Evolutionary conservation across 306 rosid genomes (phyloP).

Genomic region (Dalbergia cultrata): DNA sequence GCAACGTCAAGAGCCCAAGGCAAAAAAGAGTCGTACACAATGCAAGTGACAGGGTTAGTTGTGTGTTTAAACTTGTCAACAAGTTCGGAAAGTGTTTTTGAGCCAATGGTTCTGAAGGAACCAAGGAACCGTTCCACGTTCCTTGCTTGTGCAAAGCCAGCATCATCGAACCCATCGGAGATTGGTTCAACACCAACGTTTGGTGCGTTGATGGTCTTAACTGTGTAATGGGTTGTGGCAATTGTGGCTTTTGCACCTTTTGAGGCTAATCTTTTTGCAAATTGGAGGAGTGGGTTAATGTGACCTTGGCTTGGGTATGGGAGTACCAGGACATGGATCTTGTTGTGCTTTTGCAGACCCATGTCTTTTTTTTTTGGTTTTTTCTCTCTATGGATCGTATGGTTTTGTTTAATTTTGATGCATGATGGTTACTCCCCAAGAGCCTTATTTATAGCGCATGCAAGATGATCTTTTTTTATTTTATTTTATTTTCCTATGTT

Average conservation of each 20-base stretch:
- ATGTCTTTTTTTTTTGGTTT: background rate
- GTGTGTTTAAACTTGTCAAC: constrained; percentile 31
- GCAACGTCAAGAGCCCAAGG: constrained; percentile 72
- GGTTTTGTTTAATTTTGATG: background rate
- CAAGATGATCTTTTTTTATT: background rate
- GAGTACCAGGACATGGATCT: constrained; percentile 49
- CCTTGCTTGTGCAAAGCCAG: constrained; percentile 59
- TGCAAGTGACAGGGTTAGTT: constrained; percentile 47
- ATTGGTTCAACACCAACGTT: constrained; percentile 61
- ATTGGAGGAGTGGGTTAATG: constrained; percentile 63
- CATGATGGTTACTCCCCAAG: background rate
- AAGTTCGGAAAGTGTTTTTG: constrained; percentile 49
- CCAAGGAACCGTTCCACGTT: constrained; percentile 40
- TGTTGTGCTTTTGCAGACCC: constrained; percentile 31
- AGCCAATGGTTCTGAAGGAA: constrained; percentile 55
- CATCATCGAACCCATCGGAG: constrained; percentile 69
- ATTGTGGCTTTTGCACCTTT: constrained; percentile 59
- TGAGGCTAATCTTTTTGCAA: constrained; percentile 57
- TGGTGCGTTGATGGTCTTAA: constrained; percentile 47
- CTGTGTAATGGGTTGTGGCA: constrained; percentile 62
- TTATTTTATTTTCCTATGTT: too few species aligned
- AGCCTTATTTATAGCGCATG: constrained; percentile 1
- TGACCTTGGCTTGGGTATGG: constrained; percentile 73
- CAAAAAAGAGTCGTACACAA: constrained; percentile 59
- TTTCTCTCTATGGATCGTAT: background rate